phyloP scores from a whole-genome alignment of 306 rosid genomes.

The Elaeagnus macrophylla region DNA sequence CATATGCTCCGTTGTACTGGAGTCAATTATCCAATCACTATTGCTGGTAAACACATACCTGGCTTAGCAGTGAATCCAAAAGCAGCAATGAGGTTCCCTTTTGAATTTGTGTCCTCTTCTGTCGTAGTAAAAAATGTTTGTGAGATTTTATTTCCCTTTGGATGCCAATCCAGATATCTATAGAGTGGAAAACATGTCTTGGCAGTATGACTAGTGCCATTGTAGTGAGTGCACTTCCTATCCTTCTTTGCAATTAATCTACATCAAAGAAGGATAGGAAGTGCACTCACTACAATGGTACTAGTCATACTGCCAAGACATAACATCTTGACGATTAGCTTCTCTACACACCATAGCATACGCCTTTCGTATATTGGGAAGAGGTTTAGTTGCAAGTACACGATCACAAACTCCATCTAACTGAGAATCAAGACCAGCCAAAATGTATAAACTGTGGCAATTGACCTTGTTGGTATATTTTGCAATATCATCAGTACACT shows the following conservation, averaged over 20 bases:
- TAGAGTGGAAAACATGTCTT: too few relatives aligned
- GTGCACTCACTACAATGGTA: too few relatives aligned
- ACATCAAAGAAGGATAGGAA: too few relatives aligned
- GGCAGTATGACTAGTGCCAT: conserved; percentile 1
- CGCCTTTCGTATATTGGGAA: neutral
- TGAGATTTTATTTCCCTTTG: too few relatives aligned
- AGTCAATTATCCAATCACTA: too few relatives aligned
- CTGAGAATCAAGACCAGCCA: neutral
- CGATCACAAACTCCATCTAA: neutral
- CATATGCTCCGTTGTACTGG: too few relatives aligned
- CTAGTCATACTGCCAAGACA: neutral
- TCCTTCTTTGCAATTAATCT: neutral
- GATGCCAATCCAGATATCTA: neutral
- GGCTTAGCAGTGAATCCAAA: too few relatives aligned
- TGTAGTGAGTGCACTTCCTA: neutral
- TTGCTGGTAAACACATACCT: too few relatives aligned
- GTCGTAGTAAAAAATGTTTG: neutral
- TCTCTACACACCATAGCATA: neutral
- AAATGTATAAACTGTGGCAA: too few relatives aligned
- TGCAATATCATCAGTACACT: too few relatives aligned
- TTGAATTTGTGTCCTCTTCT: neutral
- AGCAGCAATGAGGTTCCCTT: too few relatives aligned
- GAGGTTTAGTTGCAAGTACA: neutral
- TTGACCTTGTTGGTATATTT: too few relatives aligned
- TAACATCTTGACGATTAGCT: neutral